A percentile compares a stretch with the other conserved stretches of the same genome.
Conservation (phyloP, 2,329 filamentous ascomycete species). For the Beauveria asiatica region DNA sequence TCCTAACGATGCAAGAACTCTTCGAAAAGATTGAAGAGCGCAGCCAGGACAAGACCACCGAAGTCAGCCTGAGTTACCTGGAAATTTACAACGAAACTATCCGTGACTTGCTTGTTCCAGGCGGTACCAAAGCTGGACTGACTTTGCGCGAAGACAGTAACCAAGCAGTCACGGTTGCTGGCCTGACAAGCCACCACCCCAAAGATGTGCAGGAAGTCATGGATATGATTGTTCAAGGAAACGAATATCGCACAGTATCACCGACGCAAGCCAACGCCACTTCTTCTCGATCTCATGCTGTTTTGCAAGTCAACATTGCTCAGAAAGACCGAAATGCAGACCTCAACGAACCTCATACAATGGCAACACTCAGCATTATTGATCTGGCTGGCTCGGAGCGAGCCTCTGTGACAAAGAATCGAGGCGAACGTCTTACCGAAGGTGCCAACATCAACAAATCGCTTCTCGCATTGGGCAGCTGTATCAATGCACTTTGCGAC, state of each 20-base stretch:
- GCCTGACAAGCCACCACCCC: conserved; percentile 84
- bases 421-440: conserved; percentile 82
- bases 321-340: conserved; percentile 90
- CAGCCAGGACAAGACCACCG: conserved; percentile 77
- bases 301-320: conserved; percentile 92
- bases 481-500: conserved; percentile 97
- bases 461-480: conserved; percentile 84
- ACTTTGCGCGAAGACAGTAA: conserved; percentile 94
- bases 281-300: conserved; percentile 92
- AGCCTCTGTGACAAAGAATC: conserved; percentile 92
- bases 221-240: conserved; percentile 97
- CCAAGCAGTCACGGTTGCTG: conserved; percentile 82
- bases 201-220: conserved; percentile 93
- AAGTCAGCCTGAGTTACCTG: conserved; percentile 86
- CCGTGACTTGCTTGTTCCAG: conserved; percentile 82
- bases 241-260: conserved; percentile 90
- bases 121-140: conserved; percentile 71
- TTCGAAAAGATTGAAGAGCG: conserved; percentile 93
- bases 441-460: conserved; percentile 99
- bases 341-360: conserved; percentile 90
- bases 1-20: conserved; percentile 96
- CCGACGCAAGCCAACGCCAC: conserved; percentile 96
- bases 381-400: conserved; percentile 93
- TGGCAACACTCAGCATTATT: conserved; percentile 97
- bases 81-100: conserved; percentile 99